Conservation (phyloP, 805 yeast genomes). For the Lipomyces chichibuensis region DNA sequence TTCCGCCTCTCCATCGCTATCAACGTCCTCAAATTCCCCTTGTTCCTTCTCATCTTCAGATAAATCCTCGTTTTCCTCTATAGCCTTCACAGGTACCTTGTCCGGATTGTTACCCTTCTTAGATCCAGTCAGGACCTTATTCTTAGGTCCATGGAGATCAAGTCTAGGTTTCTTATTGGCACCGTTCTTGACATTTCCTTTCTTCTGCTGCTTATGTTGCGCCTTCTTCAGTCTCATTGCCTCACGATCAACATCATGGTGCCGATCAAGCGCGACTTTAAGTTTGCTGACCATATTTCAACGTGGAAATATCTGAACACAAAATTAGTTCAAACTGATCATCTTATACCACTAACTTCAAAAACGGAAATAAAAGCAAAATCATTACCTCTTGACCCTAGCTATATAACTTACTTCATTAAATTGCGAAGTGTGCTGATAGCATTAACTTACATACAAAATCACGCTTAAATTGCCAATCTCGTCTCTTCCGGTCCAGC, state of each 20-base stretch:
- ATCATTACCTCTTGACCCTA: background rate
- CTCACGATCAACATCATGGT: conserved; percentile 26
- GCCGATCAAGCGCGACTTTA: conserved; percentile 26
- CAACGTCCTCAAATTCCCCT: conserved; percentile 52
- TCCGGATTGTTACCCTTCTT: conserved; percentile 1
- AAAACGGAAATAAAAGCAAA: background rate
- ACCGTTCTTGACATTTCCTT: conserved; percentile 52
- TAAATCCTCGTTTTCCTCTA: background rate
- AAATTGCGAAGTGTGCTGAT: background rate
- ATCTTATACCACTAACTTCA: background rate
- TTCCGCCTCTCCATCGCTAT: conserved; percentile 49
- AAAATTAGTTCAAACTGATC: background rate
- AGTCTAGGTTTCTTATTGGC: conserved; percentile 48
- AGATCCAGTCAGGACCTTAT: background rate
- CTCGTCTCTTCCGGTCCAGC: background rate
- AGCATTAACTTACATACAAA: background rate
- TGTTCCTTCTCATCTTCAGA: conserved; percentile 37
- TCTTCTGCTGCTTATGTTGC: conserved; percentile 45
- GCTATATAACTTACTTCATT: background rate
- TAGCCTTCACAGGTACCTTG: conserved; percentile 8
- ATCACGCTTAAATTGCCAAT: background rate
- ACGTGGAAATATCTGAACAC: background rate
- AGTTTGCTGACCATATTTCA: conserved; percentile 28
- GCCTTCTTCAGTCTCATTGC: conserved; percentile 18
- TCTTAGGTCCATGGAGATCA: background rate